These are phyloP conservation scores for Alternaria alternata DNA, from an alignment of 2,329 filamentous ascomycete species.

Conservation along the genomic window DNA sequence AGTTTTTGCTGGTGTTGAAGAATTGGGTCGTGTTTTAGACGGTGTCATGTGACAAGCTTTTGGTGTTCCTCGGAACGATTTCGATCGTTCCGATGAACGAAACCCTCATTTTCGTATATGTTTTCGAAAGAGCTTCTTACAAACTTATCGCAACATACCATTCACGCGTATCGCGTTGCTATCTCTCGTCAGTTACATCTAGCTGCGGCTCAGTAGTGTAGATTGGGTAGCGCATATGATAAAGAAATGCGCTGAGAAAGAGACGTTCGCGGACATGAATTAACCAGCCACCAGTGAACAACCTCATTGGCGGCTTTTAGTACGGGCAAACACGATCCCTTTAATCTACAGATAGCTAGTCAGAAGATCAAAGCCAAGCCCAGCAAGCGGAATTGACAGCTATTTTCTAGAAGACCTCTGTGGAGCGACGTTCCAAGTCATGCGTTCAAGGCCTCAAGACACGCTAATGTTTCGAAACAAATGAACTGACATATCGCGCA, in stretches of 20 bases:
- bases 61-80: too few species aligned
- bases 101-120: too few species aligned
- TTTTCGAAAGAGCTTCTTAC: too few species aligned
- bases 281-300: not conserved
- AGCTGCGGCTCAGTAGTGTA: not conserved
- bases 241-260: not conserved
- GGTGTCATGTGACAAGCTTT: too few species aligned
- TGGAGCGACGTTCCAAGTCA: not conserved
- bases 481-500: slow-evolving; percentile 5
- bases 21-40: too few species aligned
- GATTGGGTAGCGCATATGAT: not conserved
- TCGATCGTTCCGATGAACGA: too few species aligned
- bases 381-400: not conserved
- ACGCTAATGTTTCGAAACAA: slow-evolving; percentile 3
- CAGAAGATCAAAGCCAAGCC: not conserved
- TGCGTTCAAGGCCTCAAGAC: not conserved
- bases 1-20: too few species aligned
- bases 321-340: not conserved
- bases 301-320: not conserved
- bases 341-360: slow-evolving; percentile 10
- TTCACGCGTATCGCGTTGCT: not conserved
- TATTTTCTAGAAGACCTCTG: slow-evolving; percentile 1
- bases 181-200: not conserved
- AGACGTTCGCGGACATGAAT: not conserved
- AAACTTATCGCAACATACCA: not conserved